These are phyloP conservation scores for Aspergillus awamori DNA, from an alignment of 2,329 filamentous ascomycete species.

Conservation along the genomic window DNA sequence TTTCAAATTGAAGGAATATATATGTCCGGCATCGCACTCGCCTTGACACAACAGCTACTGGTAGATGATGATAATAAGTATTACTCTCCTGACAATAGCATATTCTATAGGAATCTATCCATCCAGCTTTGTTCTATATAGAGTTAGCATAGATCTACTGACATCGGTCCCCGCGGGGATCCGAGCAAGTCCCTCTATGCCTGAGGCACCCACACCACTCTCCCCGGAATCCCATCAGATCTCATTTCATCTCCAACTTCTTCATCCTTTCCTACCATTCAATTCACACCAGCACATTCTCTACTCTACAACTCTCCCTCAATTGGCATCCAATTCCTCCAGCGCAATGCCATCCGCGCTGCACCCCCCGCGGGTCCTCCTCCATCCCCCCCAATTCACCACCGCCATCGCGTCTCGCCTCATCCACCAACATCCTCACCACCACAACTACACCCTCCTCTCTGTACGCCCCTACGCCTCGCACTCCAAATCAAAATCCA, in stretches of 20 bases:
- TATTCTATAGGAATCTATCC: no score
- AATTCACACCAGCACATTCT: not conserved
- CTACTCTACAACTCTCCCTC: not conserved
- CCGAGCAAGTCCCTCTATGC: not conserved
- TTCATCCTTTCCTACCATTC: not conserved
- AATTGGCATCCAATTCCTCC: not conserved
- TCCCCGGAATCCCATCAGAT: no score
- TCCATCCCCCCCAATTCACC: slow-evolving; percentile 4
- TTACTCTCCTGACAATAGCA: no score
- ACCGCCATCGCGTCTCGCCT: not conserved
- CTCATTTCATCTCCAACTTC: not conserved
- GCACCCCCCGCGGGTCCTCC: slow-evolving; percentile 14
- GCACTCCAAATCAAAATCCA: slow-evolving; percentile 8
- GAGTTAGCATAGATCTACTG: no score
- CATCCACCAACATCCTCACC: not conserved
- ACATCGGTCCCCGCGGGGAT: no score
- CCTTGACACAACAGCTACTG: no score
- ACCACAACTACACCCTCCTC: slow-evolving; percentile 1
- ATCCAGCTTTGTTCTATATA: no score
- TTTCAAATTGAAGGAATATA: no score
- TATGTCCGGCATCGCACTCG: no score
- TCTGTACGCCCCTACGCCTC: slow-evolving; percentile 12
- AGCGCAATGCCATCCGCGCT: slow-evolving; percentile 14
- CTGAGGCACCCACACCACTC: not conserved
- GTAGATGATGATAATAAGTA: no score